Conservation (phyloP, 257 asterid species). For the Solanum tacnaense region DNA sequence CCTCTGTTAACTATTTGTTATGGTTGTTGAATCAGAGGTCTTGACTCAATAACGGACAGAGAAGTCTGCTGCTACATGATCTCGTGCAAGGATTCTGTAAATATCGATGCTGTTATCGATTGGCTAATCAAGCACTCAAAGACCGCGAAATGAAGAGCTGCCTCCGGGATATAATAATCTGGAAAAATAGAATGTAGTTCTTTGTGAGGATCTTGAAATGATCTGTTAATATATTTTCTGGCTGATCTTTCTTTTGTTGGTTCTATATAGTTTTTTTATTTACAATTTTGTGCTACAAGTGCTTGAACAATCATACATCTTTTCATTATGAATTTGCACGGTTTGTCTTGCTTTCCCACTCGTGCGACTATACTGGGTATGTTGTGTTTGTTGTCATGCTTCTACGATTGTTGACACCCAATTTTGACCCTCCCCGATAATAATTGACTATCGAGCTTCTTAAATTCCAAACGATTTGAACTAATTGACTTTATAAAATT, state of each 20-base stretch:
- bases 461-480: no score
- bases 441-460: no score
- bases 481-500: no score
- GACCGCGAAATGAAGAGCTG: conserved; percentile 35
- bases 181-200: background rate
- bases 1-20: background rate
- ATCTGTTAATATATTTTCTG: background rate
- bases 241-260: background rate
- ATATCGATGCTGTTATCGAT: conserved; percentile 70
- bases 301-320: background rate
- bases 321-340: background rate
- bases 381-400: background rate
- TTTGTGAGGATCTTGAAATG: background rate
- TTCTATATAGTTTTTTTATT: background rate
- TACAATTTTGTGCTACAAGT: background rate
- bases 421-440: no score
- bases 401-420: no score
- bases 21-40: conserved; percentile 29
- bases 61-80: conserved; percentile 97
- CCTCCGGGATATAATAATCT: background rate
- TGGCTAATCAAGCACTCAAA: conserved; percentile 83
- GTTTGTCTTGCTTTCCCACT: background rate
- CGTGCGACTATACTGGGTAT: background rate
- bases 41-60: conserved; percentile 47
- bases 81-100: conserved; percentile 80